Percentiles rank a stretch among this genome's conserved stretches.
Conservation (phyloP, 73 alveolate species). For the Paramecium primaurelia region DNA sequence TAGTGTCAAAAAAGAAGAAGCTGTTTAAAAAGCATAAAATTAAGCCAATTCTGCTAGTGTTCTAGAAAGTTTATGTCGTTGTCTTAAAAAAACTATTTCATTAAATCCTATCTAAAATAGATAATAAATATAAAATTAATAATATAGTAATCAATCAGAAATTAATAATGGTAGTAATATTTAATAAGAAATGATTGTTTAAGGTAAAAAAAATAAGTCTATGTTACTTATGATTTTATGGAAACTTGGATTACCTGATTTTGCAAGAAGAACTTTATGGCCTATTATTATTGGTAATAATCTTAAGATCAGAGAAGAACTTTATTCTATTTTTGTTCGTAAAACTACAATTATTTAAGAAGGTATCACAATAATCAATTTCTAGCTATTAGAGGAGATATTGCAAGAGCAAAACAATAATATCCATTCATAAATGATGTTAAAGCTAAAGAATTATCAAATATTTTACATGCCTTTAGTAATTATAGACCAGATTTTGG, state of each 20-base stretch:
- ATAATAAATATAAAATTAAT: not conserved
- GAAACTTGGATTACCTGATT: slow-evolving; percentile 90
- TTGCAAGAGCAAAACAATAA: not conserved
- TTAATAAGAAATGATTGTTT: not conserved
- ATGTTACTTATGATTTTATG: slow-evolving; percentile 60
- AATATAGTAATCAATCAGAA: not conserved
- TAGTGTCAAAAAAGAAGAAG: slow-evolving; percentile 36
- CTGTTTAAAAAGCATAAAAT: slow-evolving; percentile 2
- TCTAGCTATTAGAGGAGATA: slow-evolving; percentile 46
- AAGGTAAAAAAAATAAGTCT: slow-evolving; percentile 15
- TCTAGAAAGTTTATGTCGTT: slow-evolving; percentile 27
- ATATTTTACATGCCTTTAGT: slow-evolving; percentile 67
- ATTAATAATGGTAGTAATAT: not conserved
- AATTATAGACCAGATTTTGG: slow-evolving; percentile 88
- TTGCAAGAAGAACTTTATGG: slow-evolving; percentile 88
- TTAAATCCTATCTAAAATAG: not conserved
- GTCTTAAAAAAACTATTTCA: slow-evolving; percentile 9
- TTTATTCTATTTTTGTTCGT: slow-evolving; percentile 63
- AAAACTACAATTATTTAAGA: slow-evolving; percentile 16
- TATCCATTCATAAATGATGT: not conserved
- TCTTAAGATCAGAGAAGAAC: slow-evolving; percentile 75
- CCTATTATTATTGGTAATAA: slow-evolving; percentile 79
- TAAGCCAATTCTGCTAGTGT: not conserved
- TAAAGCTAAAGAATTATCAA: slow-evolving; percentile 60
- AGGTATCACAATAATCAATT: slow-evolving; percentile 12